phyloP scores from a whole-genome alignment of 257 asterid genomes.

The Leptodermis oblonga region DNA sequence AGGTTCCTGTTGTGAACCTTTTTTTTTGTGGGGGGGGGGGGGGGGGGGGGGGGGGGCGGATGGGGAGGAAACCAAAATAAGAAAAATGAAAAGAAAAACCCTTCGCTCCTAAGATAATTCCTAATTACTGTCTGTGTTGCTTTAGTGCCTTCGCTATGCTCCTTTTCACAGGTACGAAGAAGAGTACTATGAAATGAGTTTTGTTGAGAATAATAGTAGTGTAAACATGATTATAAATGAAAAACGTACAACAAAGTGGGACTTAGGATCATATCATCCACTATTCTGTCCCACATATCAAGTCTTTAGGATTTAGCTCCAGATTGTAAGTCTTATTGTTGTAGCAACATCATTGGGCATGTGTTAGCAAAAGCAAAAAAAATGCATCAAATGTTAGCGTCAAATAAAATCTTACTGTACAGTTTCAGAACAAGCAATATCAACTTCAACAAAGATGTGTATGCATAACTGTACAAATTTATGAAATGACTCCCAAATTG shows the following conservation, averaged over 20 bases:
- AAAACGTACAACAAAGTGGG: neutral
- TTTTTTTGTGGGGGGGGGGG: too few relatives aligned
- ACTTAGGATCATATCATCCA: neutral
- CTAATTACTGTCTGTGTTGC: too few relatives aligned
- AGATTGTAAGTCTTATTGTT: neutral
- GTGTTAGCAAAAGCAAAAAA: neutral
- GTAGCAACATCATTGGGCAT: neutral
- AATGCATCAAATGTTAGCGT: neutral
- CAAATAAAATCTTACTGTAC: neutral
- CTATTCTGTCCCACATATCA: neutral
- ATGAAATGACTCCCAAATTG: neutral
- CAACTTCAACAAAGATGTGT: neutral
- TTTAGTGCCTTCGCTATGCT: neutral
- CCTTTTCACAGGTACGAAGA: neutral
- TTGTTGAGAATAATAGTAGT: neutral
- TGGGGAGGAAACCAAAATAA: neutral
- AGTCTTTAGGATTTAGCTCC: neutral
- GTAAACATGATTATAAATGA: neutral
- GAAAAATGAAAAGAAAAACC: too few relatives aligned
- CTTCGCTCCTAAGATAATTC: neutral
- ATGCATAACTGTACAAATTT: neutral
- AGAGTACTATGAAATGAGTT: neutral
- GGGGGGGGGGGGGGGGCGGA: too few relatives aligned
- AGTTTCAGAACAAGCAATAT: neutral
- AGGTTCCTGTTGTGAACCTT: too few relatives aligned